Base-by-base conservation (phyloP, 108 stramenopile genomes). In the Chaetoceros tenuissimus region DNA sequence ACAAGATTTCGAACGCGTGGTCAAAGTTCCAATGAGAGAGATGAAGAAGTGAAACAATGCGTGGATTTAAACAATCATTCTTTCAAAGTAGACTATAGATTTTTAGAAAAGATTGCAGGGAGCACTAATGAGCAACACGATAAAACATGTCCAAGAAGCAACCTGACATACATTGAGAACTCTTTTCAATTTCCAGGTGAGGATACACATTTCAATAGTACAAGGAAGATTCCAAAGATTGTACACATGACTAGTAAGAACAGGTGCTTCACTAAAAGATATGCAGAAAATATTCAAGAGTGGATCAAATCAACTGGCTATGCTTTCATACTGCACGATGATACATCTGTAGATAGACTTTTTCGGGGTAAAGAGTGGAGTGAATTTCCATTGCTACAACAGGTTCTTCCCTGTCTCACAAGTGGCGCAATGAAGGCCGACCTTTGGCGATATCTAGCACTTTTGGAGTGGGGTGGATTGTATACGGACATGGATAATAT, bases 251-350 rank as follows among this genome's bases (percentile, higher is more conserved):
- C 85, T 5, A 46, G 65, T 28, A 79, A 77, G 62, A 64, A 61
- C 24, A 68, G 78, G 10, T 81, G 81, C 46, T 53, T 76, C 53
- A 74, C 73, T 3, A 29, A 23, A 16, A 22, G 23, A 5, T 60
- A 84, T 47, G 48, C 40, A 1, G 27, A 55, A 17, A 68, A 66
- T 45, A 43, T 83, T 3, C 31, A 77, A 0, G 24, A 51, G 47
- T 87, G 85, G 84, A 63, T 21, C 1, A 59, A 76, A 45, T 60
- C 57, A 31, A n/a, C n/a, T n/a, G 72, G 52, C 20, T 66, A 82
- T 53, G 61, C 76, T 24, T 62, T 82, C 28, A 77, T 66, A 28
- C 72, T 84, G 24, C 82, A 88, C 55, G 80, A 84, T 50, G 86
- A 88, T 62, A 59, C 40, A 8, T 82, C 82, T 22, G 53, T 88